Base-by-base conservation (phyloP, 352 stramenopile species). In the Phytophthora capsici region DNA sequence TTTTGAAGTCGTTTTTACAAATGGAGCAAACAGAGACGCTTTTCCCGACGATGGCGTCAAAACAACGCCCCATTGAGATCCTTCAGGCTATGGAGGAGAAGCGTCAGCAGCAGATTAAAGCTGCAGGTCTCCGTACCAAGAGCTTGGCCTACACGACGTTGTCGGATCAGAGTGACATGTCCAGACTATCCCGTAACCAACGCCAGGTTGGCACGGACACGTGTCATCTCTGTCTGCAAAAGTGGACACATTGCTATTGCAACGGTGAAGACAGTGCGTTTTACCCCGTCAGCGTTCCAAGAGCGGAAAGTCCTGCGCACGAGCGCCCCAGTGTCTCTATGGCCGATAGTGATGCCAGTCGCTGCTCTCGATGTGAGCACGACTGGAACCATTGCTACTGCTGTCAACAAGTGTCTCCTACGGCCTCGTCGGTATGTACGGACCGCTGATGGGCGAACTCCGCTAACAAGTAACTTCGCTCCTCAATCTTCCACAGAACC, bases 231-330 rank as follows among this genome's bases (percentile, higher is more conserved):
- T 95, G 87, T 56, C 48, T 90, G 44, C 82, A 93, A 49, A 93
- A 93, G 63, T 95, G 87, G 87, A 93, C 83, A n/a, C 72, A 94
- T 59, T 95, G 87, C 65, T 93, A 93, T 60, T 95, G 87, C 75
- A 92, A 92, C 57, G 88, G 86, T 46, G 83, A 95, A 48, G 82
- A 93, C 58, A 80, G 92, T 57, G 76, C 73, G 14, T 71, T 92
- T 37, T 89, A 82, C 48, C 74, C 77, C 10, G 68, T 85, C 23
- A 71, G 68, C 26, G 54, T 79, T 45, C 23, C 47, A 59, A 47
- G 17, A 1, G 62, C 69, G 28, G 28, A 34, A 16, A 58, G 51
- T 37, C 50, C 66, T 17, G 38, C 50, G 13, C 52, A 57, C 22
- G 58, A 74, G 23, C 66, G 71, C 25, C 54, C 68, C 26, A 89